These are phyloP conservation scores for Nannizziopsis arthrosporioides DNA, from an alignment of 2,329 filamentous ascomycete genomes.

Conservation along the genomic window DNA sequence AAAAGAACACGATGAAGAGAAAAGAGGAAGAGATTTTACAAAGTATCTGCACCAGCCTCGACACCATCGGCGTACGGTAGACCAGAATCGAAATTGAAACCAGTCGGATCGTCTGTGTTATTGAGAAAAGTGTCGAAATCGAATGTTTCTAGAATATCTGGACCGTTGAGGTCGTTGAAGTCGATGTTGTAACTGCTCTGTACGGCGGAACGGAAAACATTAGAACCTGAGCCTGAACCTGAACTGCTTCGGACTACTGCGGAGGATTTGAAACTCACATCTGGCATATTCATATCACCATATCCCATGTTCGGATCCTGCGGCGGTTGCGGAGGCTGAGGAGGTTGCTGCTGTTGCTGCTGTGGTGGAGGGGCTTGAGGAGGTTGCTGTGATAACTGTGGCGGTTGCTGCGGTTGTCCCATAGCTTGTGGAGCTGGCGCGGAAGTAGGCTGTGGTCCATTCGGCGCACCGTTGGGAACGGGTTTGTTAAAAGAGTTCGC, in stretches of 20 bases:
- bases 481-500: constrained; percentile 35
- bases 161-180: constrained; percentile 36
- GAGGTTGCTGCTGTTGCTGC: constrained; percentile 17
- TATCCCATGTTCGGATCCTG: constrained; percentile 18
- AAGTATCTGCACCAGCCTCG: constrained; percentile 31
- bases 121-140: constrained; percentile 56
- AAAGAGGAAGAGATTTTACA: constrained; percentile 20
- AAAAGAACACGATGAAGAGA: constrained; percentile 12
- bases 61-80: constrained; percentile 33
- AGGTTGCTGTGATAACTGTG: constrained; percentile 15
- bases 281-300: constrained; percentile 8
- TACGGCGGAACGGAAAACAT: no score
- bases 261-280: background rate
- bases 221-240: no score
- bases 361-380: constrained; percentile 17
- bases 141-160: constrained; percentile 43
- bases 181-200: constrained; percentile 29
- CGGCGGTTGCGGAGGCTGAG: constrained; percentile 20
- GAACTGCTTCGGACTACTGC: no score
- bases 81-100: constrained; percentile 35
- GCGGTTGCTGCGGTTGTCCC: constrained; percentile 20
- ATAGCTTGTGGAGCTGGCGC: constrained; percentile 20
- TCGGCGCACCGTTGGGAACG: constrained; percentile 26
- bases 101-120: constrained; percentile 39
- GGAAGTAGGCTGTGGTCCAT: constrained; percentile 21